Base-by-base conservation (phyloP, 2,329 filamentous ascomycete species). In the Hypoxylon sp. region DNA sequence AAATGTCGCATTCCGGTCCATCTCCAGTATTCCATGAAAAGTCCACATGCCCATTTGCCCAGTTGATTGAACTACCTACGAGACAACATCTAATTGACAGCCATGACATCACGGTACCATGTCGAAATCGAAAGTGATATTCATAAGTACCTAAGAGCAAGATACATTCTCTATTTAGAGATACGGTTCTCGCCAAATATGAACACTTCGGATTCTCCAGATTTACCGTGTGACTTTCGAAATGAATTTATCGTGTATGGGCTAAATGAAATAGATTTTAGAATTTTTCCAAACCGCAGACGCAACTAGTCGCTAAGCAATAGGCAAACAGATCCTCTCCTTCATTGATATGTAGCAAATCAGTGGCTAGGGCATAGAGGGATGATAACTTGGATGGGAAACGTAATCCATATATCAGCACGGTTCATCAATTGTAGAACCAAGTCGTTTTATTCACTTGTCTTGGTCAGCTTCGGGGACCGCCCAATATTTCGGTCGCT, bases 371-470 rank as follows among this genome's bases (percentile, higher is more conserved):
- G 7, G 4, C 16, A 21, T n/a, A 21, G 37, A 5, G 16, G 12
- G 37, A 41, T 4, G 11, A 21, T 5, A 19, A 21, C 16, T 21
- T 21, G n/a, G n/a, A 11, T 41, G 16, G 16, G 16, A 34, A 52
- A 45, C 23, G 47, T n/a, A 46, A 29, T n/a, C n/a, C n/a, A n/a
- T n/a, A n/a, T 12, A 12, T 9, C 8, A 58, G 32, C 61, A 64
- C 61, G 61, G 51, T 64, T 19, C 23, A 6, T 50, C n/a, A 12
- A 53, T 52, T 54, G 21, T 43, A 43, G 55, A 54, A 45, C 29
- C 41, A n/a, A 65, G 16, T 61, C 56, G 62, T 30, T 39, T 32
- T 52, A 32, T 25, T 52, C 43, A 58, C 34, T 32, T 54, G 48
- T 19, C 43, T 59, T 34, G 41, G 48, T 46, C 59, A 12, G 9